These are phyloP conservation scores for Ophiocordyceps sinensis DNA, from an alignment of 2,329 filamentous ascomycete species.

Conservation along the genomic window DNA sequence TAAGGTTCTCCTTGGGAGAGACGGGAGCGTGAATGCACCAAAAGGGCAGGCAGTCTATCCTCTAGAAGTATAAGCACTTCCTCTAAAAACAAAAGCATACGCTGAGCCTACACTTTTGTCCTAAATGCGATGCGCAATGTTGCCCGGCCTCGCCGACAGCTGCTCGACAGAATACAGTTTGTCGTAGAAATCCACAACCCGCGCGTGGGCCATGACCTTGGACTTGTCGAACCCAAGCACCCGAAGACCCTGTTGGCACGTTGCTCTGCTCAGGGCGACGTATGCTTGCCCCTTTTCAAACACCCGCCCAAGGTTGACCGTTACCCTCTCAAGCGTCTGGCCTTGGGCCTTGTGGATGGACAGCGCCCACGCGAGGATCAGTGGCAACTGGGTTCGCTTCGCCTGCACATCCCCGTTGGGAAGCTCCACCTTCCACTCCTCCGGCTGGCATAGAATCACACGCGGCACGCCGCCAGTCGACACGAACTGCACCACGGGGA, in stretches of 20 bases:
- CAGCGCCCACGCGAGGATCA: conserved; percentile 92
- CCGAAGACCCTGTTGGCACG: conserved; percentile 72
- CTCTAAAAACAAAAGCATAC: too few relatives aligned
- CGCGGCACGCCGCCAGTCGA: conserved; percentile 54
- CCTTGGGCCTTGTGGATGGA: conserved; percentile 98
- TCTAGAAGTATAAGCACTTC: too few relatives aligned
- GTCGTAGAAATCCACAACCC: conserved; percentile 73
- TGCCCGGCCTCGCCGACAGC: conserved; percentile 12
- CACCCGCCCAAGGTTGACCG: conserved; percentile 80
- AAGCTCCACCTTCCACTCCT: conserved; percentile 95
- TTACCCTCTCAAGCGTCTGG: conserved; percentile 84
- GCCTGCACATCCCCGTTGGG: conserved; percentile 90
- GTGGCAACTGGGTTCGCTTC: conserved; percentile 64
- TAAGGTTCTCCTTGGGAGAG: too few relatives aligned
- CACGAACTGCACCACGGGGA: conserved; percentile 73
- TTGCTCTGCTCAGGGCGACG: conserved; percentile 87
- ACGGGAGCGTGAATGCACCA: too few relatives aligned
- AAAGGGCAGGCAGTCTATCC: too few relatives aligned
- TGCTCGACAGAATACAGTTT: conserved; percentile 63
- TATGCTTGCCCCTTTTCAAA: conserved; percentile 98
- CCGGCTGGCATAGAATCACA: conserved; percentile 62
- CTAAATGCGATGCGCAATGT: conserved; percentile 28
- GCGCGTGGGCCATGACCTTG: conserved; percentile 89
- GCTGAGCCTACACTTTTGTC: too few relatives aligned
- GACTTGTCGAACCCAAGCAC: conserved; percentile 76